These are phyloP conservation scores for Prunus mira DNA, from an alignment of 306 rosid species.

Conservation along the genomic window DNA sequence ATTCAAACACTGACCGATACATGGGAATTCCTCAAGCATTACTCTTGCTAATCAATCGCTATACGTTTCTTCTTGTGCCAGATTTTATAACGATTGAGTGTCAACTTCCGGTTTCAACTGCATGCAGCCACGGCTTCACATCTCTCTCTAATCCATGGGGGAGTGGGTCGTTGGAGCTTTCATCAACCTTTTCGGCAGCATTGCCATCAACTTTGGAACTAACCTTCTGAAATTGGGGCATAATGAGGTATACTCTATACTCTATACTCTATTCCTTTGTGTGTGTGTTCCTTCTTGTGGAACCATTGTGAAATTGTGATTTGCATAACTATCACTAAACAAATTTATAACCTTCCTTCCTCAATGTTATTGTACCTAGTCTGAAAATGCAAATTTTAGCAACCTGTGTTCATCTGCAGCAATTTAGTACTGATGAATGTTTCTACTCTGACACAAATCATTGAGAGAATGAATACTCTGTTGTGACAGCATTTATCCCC, in stretches of 20 bases:
- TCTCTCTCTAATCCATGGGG: conserved; percentile 66
- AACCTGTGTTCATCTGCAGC: background rate
- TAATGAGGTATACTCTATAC: conserved; percentile 56
- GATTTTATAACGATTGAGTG: conserved; percentile 13
- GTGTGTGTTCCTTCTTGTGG: background rate
- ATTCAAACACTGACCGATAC: conserved; percentile 5
- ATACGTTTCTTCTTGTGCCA: conserved; percentile 9
- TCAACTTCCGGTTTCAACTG: conserved; percentile 34
- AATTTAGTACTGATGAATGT: background rate
- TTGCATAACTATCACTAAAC: background rate
- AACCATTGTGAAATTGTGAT: background rate
- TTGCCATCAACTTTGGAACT: conserved; percentile 94
- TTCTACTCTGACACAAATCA: background rate
- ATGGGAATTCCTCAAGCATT: conserved; percentile 15
- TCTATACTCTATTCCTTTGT: conserved; percentile 13
- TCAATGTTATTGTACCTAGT: background rate
- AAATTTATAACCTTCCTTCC: background rate
- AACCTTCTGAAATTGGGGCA: conserved; percentile 97
- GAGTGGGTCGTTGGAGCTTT: conserved; percentile 98
- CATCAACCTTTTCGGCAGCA: conserved; percentile 93
- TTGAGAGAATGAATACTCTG: background rate
- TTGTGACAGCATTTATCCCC: background rate
- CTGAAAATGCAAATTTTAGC: background rate
- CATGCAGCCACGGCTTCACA: conserved; percentile 41
- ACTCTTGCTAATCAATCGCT: background rate